Evolutionary conservation across 1,284 basidiomycete genomes (phyloP), one percentile per base, ranked within the genome.

Genomic region (Puccinia sorghi): DNA sequence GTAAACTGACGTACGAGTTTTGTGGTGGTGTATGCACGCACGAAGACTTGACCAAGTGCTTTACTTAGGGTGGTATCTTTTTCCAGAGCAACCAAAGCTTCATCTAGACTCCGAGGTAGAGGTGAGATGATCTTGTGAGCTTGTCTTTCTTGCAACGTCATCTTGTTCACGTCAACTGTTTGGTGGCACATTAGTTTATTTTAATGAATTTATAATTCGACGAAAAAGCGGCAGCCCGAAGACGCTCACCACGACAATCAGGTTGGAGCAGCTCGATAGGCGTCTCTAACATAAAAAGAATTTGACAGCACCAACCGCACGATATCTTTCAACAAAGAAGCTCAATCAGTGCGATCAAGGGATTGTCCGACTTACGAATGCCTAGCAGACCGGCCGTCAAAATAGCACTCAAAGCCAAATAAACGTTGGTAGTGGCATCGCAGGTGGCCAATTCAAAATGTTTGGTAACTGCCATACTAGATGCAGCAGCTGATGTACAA

Each of bases 31-130:
- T 77, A 77, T 56, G 74, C 74, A 25, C 54, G 54, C 22, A 77
- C 74, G 61, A 77, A 77, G 6, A 77, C 74, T 57, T 77, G 74
- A 12, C 74, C 74, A 9, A 77, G 64, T n/a, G 74, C 74, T 50
- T 77, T 77, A 17, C 22, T 66, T 8, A 77, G 25, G 7, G 74
- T 77, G 13, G 66, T 69, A 50, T 77, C 74, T 48, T 77, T 77
- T 17, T 77, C 74, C 9, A 77, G 46, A n/a, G 74, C 63, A 15
- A 57, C 8, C 22, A 77, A 32, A 32, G 74, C 64, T 50, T 77
- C 74, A 61, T 77, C 74, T 39, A 77, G 46, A 9, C 46, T 70
- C 6, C 66, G 74, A 6, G 74, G 74, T 48, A 77, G 41, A 15
- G 74, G 41, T 27, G 37, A 56, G 15, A 37, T 50, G 41, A 77